Evolutionary conservation across 352 stramenopile species (phyloP), one percentile per base, ranked within the genome.

Genomic region (Globisporangium cystogenes): DNA sequence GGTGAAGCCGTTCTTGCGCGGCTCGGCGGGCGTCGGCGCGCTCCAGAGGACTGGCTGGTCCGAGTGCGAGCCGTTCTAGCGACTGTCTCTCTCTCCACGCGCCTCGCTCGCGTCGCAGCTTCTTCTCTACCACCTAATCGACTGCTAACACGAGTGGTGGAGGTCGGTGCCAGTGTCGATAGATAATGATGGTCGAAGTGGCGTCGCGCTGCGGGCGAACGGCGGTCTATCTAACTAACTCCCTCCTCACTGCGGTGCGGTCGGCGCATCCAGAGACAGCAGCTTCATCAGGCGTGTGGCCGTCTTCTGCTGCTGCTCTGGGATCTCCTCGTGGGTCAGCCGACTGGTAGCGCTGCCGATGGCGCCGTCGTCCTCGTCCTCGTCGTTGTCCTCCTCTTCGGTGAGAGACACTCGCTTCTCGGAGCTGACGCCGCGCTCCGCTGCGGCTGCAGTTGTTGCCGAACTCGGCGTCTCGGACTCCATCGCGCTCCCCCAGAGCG

Each of bases 1-100:
- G 57, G 62, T 89, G 29, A 76, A 86, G 46, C 74, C 78, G 59
- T 65, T 88, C 40, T 62, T 90, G 48, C 75, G 81, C 42, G 73
- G 70, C 51, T 64, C 61, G 16, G 55, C 66, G 14, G 67, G 70
- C 29, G 70, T 79, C 33, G 62, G 65, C 21, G 85, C 53, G 24
- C 64, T 83, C 23, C 73, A 80, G n/a, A 67, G 57, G 37, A 71
- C 72, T 48, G 76, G 78, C 15, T 87, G 76, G 76, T 65, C 72
- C 29, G 74, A 83, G 55, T 86, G 74, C 59, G 76, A 87, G 59
- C 72, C 72, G 21, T 79, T 79, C 40, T 89, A 63, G 60, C 35
- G 20, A n/a, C n/a, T n/a, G n/a, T n/a, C n/a, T n/a, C n/a, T n/a
- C n/a, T n/a, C n/a, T n/a, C n/a, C n/a, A n/a, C n/a, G n/a, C n/a